Evolutionary conservation across 805 yeast genomes (phyloP).

Genomic region (Saturnispora ahearnii): DNA sequence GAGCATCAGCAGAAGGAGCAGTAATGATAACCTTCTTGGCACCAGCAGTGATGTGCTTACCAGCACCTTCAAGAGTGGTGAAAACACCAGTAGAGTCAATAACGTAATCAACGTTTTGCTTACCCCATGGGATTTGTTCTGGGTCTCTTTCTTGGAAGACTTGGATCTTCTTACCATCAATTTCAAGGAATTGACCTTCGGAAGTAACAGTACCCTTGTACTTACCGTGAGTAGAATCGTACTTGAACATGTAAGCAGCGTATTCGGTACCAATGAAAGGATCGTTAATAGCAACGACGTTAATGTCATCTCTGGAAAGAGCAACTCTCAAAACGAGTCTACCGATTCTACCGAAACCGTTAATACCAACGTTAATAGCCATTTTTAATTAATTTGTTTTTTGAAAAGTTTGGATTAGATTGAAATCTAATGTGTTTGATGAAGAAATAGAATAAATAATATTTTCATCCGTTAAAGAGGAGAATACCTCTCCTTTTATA

Average conservation of each 20-base stretch:
- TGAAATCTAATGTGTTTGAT: not conserved
- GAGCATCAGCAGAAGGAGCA: slow-evolving; percentile 90
- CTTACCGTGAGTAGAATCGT: slow-evolving; percentile 88
- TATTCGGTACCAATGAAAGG: slow-evolving; percentile 86
- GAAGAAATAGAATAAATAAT: not conserved
- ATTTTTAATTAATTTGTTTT: slow-evolving; percentile 23
- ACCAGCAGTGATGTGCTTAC: slow-evolving; percentile 80
- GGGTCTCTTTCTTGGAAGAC: slow-evolving; percentile 83
- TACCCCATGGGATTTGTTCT: slow-evolving; percentile 80
- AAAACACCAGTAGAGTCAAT: slow-evolving; percentile 94
- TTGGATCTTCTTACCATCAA: slow-evolving; percentile 58
- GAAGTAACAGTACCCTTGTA: slow-evolving; percentile 63
- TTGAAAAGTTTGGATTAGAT: slow-evolving; percentile 1
- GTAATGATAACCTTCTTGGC: slow-evolving; percentile 93
- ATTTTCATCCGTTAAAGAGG: not conserved
- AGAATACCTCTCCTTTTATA: not conserved
- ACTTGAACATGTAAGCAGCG: slow-evolving; percentile 93
- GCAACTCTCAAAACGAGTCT: slow-evolving; percentile 85
- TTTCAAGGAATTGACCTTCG: slow-evolving; percentile 51
- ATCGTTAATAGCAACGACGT: slow-evolving; percentile 83
- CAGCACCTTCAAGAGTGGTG: slow-evolving; percentile 73
- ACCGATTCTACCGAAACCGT: slow-evolving; percentile 94
- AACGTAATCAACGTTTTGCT: slow-evolving; percentile 71
- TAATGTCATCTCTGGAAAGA: slow-evolving; percentile 60
- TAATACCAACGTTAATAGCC: slow-evolving; percentile 75